phyloP scores from a whole-genome alignment of 2,329 filamentous ascomycete species.

The Thielaviopsis populi region DNA sequence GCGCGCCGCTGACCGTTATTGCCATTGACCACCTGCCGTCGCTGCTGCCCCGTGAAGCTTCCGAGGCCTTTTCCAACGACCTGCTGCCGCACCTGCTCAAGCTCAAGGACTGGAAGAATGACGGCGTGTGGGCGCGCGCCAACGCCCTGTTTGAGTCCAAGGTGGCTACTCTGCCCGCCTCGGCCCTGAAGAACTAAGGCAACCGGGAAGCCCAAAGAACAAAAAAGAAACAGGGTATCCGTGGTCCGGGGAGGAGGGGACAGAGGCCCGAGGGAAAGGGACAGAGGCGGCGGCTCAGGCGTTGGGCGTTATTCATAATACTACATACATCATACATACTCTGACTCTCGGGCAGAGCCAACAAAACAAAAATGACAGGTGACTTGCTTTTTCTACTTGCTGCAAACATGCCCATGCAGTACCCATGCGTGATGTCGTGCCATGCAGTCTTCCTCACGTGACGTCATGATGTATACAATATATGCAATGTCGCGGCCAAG shows the following conservation, averaged over 20 bases:
- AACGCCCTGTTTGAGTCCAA: slow-evolving; percentile 75
- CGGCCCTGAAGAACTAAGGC: slow-evolving; percentile 17
- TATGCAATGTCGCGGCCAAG: background rate
- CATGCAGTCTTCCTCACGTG: background rate
- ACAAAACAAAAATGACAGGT: too few species aligned
- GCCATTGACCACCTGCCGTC: slow-evolving; percentile 76
- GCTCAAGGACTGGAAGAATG: slow-evolving; percentile 58
- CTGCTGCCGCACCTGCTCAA: slow-evolving; percentile 63
- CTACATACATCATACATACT: background rate
- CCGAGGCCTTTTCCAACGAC: slow-evolving; percentile 67
- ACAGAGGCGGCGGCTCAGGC: background rate
- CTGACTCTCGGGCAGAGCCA: too few species aligned
- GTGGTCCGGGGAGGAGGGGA: background rate
- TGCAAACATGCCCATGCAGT: too few species aligned
- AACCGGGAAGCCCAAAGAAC: background rate
- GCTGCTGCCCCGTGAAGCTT: slow-evolving; percentile 72
- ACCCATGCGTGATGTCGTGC: too few species aligned
- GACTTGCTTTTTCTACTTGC: too few species aligned
- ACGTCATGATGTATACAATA: background rate
- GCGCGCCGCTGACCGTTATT: slow-evolving; percentile 58
- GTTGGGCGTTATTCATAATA: slow-evolving; percentile 2
- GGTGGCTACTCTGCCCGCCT: slow-evolving; percentile 51
- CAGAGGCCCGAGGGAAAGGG: too few species aligned
- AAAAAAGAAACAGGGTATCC: background rate
- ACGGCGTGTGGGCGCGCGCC: slow-evolving; percentile 70